phyloP scores from a whole-genome alignment of 441 rosid genomes.

The Oxalis stricta region DNA sequence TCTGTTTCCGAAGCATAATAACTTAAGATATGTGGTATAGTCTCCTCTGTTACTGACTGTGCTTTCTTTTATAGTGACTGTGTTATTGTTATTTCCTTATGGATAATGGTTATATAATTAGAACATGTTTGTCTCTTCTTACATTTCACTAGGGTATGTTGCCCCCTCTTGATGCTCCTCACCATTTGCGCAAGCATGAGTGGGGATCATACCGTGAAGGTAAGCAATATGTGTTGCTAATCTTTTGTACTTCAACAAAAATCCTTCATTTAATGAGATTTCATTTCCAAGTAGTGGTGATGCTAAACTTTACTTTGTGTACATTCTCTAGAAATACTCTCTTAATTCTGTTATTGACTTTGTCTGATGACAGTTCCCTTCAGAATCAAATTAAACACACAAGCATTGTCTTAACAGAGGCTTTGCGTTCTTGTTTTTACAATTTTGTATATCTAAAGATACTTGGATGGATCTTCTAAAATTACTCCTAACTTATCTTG shows the following conservation, averaged over 20 bases:
- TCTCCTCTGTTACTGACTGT: constrained; percentile 9
- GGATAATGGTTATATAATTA: background rate
- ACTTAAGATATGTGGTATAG: constrained; percentile 80
- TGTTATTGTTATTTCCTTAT: background rate
- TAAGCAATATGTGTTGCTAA: constrained; percentile 7
- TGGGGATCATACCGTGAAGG: constrained; percentile 92
- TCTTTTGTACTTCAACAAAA: background rate
- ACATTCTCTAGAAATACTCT: too few relatives aligned
- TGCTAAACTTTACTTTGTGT: too few relatives aligned
- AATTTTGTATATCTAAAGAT: background rate
- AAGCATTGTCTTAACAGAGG: background rate
- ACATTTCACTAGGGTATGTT: constrained; percentile 86
- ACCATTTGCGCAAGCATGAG: constrained; percentile 90
- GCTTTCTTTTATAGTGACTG: constrained; percentile 1
- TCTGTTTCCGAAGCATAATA: constrained; percentile 66
- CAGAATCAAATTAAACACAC: too few relatives aligned
- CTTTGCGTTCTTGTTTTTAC: background rate
- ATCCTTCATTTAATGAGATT: too few relatives aligned
- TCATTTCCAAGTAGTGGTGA: too few relatives aligned
- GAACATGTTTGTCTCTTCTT: background rate
- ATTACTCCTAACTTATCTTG: background rate
- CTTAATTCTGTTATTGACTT: too few relatives aligned
- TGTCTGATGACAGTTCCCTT: too few relatives aligned
- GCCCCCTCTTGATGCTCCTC: constrained; percentile 98
- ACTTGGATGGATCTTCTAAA: background rate